A percentile compares a stretch with the other conserved stretches of the same genome.
Evolutionary conservation across 345 rosid genomes (phyloP).

Genomic region (Arabidopsis arenosa): DNA sequence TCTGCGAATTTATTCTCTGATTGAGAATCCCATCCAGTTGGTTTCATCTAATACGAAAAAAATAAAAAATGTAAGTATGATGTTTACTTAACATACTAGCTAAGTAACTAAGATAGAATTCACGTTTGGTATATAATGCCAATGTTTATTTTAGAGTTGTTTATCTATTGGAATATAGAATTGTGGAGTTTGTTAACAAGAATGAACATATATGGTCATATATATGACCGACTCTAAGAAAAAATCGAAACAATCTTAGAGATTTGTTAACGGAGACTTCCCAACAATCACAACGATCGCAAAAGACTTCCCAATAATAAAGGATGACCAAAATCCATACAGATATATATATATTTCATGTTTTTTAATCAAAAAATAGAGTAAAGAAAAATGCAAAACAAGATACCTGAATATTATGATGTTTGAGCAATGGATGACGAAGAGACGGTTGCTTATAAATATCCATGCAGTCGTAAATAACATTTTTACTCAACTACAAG

Average conservation of each 20-base stretch:
- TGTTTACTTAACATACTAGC: not conserved
- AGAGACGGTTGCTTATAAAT: not conserved
- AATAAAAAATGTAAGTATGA: not conserved
- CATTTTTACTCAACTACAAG: not conserved
- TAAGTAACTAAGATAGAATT: not conserved
- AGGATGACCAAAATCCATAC: too few relatives aligned
- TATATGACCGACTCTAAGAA: not conserved
- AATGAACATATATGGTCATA: too few relatives aligned
- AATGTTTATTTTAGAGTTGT: not conserved
- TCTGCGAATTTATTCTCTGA: not conserved
- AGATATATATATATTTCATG: not conserved
- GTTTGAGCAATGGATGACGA: not conserved
- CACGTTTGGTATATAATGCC: not conserved
- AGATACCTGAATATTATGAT: not conserved
- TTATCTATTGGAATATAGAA: not conserved
- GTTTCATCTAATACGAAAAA: not conserved
- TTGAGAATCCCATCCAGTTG: not conserved
- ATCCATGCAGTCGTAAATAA: not conserved
- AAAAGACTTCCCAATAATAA: not conserved
- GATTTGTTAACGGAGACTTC: not conserved
- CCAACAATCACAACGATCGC: not conserved
- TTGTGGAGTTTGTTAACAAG: not conserved
- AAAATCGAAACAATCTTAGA: not conserved
- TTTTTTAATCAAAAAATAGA: not conserved
- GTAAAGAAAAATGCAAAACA: not conserved